Evolutionary conservation across 2,329 filamentous ascomycete species (phyloP).

Genomic region (Colletotrichum camelliae): DNA sequence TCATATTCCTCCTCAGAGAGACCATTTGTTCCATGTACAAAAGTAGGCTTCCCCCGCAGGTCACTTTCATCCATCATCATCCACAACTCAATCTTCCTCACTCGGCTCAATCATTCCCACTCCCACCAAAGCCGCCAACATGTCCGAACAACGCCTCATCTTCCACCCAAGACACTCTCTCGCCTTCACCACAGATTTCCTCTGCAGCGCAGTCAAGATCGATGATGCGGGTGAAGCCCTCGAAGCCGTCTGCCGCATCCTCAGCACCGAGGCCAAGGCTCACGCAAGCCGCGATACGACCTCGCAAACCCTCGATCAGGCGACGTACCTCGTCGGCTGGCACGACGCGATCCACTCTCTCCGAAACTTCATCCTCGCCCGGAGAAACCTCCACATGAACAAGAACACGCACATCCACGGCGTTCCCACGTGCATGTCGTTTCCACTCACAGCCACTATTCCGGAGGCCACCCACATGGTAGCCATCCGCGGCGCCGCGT

Average conservation of each 20-base stretch:
- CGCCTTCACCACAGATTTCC: background rate
- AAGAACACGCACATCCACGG: background rate
- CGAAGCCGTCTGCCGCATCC: background rate
- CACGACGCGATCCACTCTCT: background rate
- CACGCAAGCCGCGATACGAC: background rate
- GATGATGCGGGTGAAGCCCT: background rate
- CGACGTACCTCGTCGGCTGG: background rate
- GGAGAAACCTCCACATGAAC: background rate
- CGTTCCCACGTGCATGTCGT: background rate
- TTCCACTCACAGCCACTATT: background rate
- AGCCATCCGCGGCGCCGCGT: background rate
- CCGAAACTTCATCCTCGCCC: background rate
- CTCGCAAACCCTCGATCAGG: background rate
- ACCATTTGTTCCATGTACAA: accelerated
- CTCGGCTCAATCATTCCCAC: background rate
- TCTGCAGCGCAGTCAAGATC: background rate
- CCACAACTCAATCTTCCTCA: background rate
- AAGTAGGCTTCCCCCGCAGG: background rate
- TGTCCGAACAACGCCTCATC: background rate
- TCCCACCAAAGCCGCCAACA: background rate
- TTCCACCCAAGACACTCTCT: background rate
- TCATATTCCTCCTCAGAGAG: background rate
- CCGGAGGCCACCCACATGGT: background rate
- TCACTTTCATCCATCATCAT: background rate
- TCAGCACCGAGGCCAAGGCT: background rate